Base-by-base conservation (phyloP, 1,139 yeast species). In the Geotrichum fermentans region DNA sequence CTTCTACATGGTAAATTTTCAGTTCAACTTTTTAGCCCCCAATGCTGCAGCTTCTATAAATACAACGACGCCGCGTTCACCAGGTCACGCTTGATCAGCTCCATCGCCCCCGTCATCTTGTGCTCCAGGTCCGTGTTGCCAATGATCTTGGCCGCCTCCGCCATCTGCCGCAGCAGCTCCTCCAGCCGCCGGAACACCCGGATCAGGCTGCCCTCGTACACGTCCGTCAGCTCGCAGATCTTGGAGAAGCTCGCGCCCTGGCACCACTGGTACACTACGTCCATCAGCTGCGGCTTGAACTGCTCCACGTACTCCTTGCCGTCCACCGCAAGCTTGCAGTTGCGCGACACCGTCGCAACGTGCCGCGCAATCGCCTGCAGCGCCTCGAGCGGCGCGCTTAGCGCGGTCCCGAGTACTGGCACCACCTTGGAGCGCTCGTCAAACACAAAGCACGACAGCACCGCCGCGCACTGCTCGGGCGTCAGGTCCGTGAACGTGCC, bases 181-280 rank as follows among this genome's bases (percentile, higher is more conserved):
- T 92, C 98, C 51, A 94, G 73, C 61, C 98, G 77, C 67, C 94
- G 83, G 71, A 94, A 90, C 79, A 88, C 84, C 67, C 98, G 80
- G 56, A 94, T 90, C 65, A 94, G 76, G 28, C 95, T 84, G 40
- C 99, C 99, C 72, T 94, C 98, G 61, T 90, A 94, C 40, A 94
- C 97, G 64, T 92, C 97, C 0, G 98, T 92, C 97, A 92, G 88
- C 67, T 90, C 90, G 72, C 97, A 92, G 55, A 94, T 90, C 65
- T 90, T 97, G 0, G 97, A 90, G 67, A 94, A 94, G 0, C 92
- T 73, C 3, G 96, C 96, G 26, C 97, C 97, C 63, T 84, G 83
- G 65, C 97, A 87, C 99, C 99, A 94, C 40, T 94, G 88, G 67
- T 72, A 88, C 0, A 94, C 96, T 44, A 92, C 97, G 64, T 89